phyloP scores from a whole-genome alignment of 495 filamentous ascomycete genomes.

The Hypoxylon cercidicola region DNA sequence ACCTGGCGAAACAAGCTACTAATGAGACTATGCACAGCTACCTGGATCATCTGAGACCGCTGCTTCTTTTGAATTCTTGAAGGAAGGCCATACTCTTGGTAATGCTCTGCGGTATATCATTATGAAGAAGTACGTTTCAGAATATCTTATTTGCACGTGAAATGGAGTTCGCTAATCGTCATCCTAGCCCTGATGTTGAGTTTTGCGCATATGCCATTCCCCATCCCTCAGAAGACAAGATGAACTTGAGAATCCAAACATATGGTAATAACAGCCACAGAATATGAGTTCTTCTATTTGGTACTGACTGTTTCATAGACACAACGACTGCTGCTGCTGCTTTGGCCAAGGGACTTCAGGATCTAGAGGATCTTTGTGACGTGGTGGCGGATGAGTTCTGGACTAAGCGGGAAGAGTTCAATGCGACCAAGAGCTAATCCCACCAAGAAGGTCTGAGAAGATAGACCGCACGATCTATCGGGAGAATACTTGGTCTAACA shows the following conservation, averaged over 20 bases:
- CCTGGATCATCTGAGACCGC: constrained; percentile 76
- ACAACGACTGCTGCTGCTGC: constrained; percentile 82
- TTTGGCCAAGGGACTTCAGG: constrained; percentile 86
- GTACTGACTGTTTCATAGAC: constrained; percentile 61
- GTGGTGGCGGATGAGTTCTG: constrained; percentile 89
- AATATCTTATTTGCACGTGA: constrained; percentile 8
- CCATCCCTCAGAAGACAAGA: constrained; percentile 93
- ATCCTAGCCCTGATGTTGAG: constrained; percentile 84
- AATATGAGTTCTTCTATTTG: constrained; percentile 1
- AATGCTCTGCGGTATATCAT: constrained; percentile 95
- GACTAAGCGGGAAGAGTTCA: constrained; percentile 70
- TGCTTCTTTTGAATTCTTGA: constrained; percentile 82
- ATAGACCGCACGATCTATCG: not conserved
- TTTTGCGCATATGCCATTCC: constrained; percentile 99
- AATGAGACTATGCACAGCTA: constrained; percentile 57
- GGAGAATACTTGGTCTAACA: constrained; percentile 14
- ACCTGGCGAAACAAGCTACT: constrained; percentile 3
- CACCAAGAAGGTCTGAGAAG: constrained; percentile 13
- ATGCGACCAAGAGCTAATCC: constrained; percentile 42
- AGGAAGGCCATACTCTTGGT: constrained; percentile 94
- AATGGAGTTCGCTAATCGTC: constrained; percentile 14
- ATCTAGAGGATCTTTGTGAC: constrained; percentile 90
- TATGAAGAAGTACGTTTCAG: constrained; percentile 88
- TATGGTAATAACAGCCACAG: constrained; percentile 71
- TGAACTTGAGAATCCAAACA: constrained; percentile 97